These are phyloP conservation scores for Calonectria honghensis DNA, from an alignment of 2,329 filamentous ascomycete species.

Conservation along the genomic window DNA sequence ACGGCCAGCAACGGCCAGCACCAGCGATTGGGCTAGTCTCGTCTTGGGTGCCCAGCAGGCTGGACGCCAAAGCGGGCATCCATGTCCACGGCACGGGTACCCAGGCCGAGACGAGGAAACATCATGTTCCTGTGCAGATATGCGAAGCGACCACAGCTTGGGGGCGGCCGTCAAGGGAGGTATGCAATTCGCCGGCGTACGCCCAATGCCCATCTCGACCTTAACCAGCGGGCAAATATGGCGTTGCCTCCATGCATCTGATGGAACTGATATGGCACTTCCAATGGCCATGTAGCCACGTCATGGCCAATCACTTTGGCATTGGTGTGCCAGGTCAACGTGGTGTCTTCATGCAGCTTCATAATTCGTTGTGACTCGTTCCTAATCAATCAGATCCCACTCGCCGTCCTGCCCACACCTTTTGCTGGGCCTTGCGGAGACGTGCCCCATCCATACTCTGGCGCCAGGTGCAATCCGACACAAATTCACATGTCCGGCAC, in stretches of 20 bases:
- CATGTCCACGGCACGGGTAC: slow-evolving; percentile 17
- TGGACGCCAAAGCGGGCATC: slow-evolving; percentile 6
- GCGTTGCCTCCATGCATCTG: slow-evolving; percentile 37
- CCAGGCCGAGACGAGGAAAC: slow-evolving; percentile 12
- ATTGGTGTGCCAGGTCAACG: slow-evolving; percentile 9
- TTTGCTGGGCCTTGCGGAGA: slow-evolving; percentile 53
- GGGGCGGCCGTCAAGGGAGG: slow-evolving; percentile 7
- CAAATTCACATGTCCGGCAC: slow-evolving; percentile 90
- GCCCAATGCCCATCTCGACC: slow-evolving; percentile 24
- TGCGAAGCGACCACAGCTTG: slow-evolving; percentile 31
- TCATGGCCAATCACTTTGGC: slow-evolving; percentile 28
- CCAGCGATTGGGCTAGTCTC: background rate
- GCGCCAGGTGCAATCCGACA: slow-evolving; percentile 86
- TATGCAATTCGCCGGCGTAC: slow-evolving; percentile 33
- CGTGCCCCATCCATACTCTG: slow-evolving; percentile 78
- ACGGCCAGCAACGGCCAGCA: background rate
- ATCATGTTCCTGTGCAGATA: slow-evolving; percentile 29
- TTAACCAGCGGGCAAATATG: slow-evolving; percentile 3
- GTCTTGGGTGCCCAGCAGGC: background rate
- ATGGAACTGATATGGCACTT: slow-evolving; percentile 30
- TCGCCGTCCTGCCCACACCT: slow-evolving; percentile 48
- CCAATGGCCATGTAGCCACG: slow-evolving; percentile 22
- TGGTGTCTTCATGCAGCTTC: slow-evolving; percentile 40
- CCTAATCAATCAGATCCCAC: slow-evolving; percentile 32
- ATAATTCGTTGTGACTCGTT: slow-evolving; percentile 45